These are phyloP conservation scores for Ceratobasidium sp. DNA, from an alignment of 1,284 basidiomycete genomes.

Conservation along the genomic window DNA sequence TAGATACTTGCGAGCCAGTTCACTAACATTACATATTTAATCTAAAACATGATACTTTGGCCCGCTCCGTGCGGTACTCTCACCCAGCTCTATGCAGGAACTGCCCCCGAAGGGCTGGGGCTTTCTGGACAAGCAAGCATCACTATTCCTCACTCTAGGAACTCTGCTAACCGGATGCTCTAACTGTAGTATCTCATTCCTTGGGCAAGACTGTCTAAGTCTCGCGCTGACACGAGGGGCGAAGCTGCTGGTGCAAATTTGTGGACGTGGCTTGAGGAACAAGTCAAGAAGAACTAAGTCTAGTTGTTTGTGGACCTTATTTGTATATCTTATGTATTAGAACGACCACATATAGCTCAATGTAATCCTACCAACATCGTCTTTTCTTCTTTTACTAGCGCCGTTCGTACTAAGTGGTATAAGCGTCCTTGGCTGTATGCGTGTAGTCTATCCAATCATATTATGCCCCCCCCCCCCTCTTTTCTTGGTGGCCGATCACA, in stretches of 20 bases:
- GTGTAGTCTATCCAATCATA: too few relatives aligned
- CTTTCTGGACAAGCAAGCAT: slow-evolving; percentile 42
- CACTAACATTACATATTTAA: background rate
- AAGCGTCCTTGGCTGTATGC: too few relatives aligned
- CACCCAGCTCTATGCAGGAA: slow-evolving; percentile 46
- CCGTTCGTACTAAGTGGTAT: too few relatives aligned
- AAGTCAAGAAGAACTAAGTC: background rate
- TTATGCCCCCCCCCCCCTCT: too few relatives aligned
- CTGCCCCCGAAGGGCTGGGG: slow-evolving; percentile 35
- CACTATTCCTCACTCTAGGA: too few relatives aligned
- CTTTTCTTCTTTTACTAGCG: too few relatives aligned
- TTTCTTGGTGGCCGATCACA: too few relatives aligned
- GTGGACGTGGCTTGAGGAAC: slow-evolving; percentile 53
- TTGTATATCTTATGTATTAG: background rate
- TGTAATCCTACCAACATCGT: too few relatives aligned
- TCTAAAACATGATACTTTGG: slow-evolving; percentile 40
- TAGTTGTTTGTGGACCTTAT: background rate
- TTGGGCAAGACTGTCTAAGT: slow-evolving; percentile 16
- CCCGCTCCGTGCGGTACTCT: slow-evolving; percentile 41
- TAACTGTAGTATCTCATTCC: slow-evolving; percentile 37
- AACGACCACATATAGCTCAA: too few relatives aligned
- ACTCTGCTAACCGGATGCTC: background rate
- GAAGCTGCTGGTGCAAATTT: slow-evolving; percentile 54
- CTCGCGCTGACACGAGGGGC: slow-evolving; percentile 49
- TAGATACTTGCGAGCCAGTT: background rate